A percentile compares a stretch with the other conserved stretches of the same genome.
phyloP scores from a whole-genome alignment of 352 stramenopile genomes.

The Globisporangium rhizosaccharum region DNA sequence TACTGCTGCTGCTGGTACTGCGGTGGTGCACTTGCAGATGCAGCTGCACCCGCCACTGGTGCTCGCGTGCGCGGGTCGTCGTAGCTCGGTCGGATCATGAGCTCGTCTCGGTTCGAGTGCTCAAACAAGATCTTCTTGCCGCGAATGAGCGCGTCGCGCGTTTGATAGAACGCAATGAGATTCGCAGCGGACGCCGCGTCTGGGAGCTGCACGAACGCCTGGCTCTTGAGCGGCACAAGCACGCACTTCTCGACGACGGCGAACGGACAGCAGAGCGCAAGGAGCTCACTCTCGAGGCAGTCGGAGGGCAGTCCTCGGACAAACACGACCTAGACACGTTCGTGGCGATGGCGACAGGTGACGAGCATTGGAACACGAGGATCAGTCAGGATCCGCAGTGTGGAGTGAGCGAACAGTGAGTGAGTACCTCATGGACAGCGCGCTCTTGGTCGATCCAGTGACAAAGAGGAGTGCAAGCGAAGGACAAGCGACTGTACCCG shows the following conservation, averaged over 20 bases:
- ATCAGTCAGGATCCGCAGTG: constrained; percentile 11
- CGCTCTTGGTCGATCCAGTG: neutral
- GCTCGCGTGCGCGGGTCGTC: constrained; percentile 3
- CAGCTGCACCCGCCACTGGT: neutral
- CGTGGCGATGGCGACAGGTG: neutral
- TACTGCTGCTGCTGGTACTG: constrained; percentile 2
- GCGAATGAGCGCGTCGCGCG: constrained; percentile 65
- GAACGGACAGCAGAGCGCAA: constrained; percentile 77
- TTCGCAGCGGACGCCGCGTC: constrained; percentile 59
- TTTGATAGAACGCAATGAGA: constrained; percentile 76
- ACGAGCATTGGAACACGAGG: constrained; percentile 14
- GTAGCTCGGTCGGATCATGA: constrained; percentile 27
- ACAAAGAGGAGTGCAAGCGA: neutral
- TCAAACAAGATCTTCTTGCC: constrained; percentile 80
- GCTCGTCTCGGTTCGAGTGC: constrained; percentile 62
- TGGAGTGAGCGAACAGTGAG: neutral
- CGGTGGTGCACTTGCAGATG: neutral
- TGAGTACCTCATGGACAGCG: neutral
- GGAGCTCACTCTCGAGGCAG: constrained; percentile 78
- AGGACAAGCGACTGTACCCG: constrained; percentile 23
- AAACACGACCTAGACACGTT: constrained; percentile 50
- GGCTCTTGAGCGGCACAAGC: constrained; percentile 65
- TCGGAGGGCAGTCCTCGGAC: constrained; percentile 68
- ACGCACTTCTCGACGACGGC: constrained; percentile 77
- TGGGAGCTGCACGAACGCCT: constrained; percentile 78